These are phyloP conservation scores for Heliocybe sulcata DNA, from an alignment of 1,284 basidiomycete species.

Conservation along the genomic window DNA sequence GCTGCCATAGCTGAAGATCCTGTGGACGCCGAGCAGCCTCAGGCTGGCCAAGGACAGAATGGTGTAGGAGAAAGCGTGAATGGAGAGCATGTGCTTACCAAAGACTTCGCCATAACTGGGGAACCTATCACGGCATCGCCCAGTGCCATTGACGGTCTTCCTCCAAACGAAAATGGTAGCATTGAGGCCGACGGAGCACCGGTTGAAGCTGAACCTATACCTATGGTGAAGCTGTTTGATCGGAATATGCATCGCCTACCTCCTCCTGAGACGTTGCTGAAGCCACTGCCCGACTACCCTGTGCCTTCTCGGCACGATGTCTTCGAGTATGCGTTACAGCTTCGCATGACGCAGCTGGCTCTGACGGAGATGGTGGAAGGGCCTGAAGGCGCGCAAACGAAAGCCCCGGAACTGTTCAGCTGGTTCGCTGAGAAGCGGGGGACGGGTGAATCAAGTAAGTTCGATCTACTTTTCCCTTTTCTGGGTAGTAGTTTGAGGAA, in stretches of 20 bases:
- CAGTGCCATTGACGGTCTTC: neutral
- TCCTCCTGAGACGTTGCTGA: conserved; percentile 39
- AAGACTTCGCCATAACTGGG: neutral
- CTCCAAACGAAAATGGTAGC: conserved; percentile 8
- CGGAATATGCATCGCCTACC: conserved; percentile 32
- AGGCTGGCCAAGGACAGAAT: conserved; percentile 15
- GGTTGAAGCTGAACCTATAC: neutral
- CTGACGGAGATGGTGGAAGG: conserved; percentile 84
- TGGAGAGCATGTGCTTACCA: conserved; percentile 2
- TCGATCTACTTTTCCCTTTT: conserved; percentile 10
- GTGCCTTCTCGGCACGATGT: conserved; percentile 47
- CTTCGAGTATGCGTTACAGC: conserved; percentile 77
- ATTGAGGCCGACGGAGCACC: neutral
- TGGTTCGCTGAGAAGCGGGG: conserved; percentile 70
- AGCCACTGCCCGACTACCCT: conserved; percentile 47
- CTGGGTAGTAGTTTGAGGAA: neutral
- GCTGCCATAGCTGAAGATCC: conserved; percentile 42
- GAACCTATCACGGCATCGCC: neutral
- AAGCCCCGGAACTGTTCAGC: conserved; percentile 82
- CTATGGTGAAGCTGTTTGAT: conserved; percentile 23
- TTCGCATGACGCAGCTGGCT: conserved; percentile 84
- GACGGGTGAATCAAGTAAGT: conserved; percentile 28
- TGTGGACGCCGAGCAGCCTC: conserved; percentile 27
- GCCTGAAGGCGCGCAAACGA: conserved; percentile 74
- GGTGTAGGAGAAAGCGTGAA: conserved; percentile 1